A percentile compares a stretch with the other conserved stretches of the same genome.
These are phyloP conservation scores for Eutrema japonicum DNA, from an alignment of 345 rosid species.

Conservation along the genomic window DNA sequence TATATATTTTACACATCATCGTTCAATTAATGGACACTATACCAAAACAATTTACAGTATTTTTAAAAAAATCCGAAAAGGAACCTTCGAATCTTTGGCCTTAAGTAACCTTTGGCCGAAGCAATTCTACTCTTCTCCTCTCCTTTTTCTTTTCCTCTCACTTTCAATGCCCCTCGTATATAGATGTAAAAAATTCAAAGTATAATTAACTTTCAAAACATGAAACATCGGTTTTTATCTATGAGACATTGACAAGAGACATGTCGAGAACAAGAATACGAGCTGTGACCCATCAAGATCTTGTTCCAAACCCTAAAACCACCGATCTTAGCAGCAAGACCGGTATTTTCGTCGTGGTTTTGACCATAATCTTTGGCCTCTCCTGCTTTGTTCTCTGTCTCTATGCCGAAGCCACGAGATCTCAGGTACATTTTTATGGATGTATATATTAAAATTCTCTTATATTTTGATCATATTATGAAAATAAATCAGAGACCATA, in stretches of 20 bases:
- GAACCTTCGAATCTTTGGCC: slow-evolving; percentile 69
- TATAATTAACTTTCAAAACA: slow-evolving; percentile 15
- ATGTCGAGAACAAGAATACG: slow-evolving; percentile 54
- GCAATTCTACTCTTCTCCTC: slow-evolving; percentile 60
- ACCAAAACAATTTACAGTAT: slow-evolving; percentile 40
- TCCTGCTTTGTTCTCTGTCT: slow-evolving; percentile 83
- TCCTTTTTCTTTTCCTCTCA: slow-evolving; percentile 27
- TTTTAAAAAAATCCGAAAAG: slow-evolving; percentile 19
- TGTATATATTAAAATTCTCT: background rate
- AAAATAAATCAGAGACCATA: background rate
- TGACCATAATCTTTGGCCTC: slow-evolving; percentile 72
- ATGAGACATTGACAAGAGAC: slow-evolving; percentile 13
- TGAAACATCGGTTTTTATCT: slow-evolving; percentile 16
- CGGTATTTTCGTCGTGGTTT: slow-evolving; percentile 51
- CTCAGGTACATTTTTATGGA: slow-evolving; percentile 58
- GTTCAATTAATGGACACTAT: background rate
- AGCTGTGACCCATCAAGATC: slow-evolving; percentile 89
- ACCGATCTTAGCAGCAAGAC: slow-evolving; percentile 77
- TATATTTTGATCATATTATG: background rate
- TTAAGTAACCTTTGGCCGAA: slow-evolving; percentile 92
- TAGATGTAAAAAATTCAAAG: slow-evolving; percentile 17
- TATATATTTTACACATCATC: slow-evolving; percentile 34
- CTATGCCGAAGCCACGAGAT: slow-evolving; percentile 84
- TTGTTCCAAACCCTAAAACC: slow-evolving; percentile 56
- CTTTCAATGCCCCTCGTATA: slow-evolving; percentile 19